Evolutionary conservation across 1,284 basidiomycete species (phyloP).

Genomic region (Microbotryum saponariae): DNA sequence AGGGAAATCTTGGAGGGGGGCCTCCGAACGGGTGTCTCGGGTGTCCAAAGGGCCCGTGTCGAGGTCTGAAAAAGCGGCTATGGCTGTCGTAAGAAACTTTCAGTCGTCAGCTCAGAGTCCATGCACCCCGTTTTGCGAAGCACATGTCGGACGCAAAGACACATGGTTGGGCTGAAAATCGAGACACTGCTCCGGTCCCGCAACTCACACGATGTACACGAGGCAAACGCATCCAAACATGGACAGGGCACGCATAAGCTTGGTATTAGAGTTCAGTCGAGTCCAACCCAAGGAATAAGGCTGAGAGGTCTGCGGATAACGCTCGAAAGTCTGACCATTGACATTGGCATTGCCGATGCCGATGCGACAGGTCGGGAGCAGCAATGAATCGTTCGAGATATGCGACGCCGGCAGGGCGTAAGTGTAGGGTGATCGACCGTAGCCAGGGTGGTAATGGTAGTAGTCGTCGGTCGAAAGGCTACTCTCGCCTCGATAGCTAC

Average conservation of each 20-base stretch:
- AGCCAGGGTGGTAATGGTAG: not conserved
- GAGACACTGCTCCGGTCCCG: not conserved
- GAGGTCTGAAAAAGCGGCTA: not conserved
- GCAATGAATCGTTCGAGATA: not conserved
- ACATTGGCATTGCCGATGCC: not conserved
- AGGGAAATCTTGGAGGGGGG: not conserved
- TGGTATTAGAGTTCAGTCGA: not conserved
- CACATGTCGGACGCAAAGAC: not conserved
- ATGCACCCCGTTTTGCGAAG: not conserved
- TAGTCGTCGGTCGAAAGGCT: not conserved
- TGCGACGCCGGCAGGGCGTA: not conserved
- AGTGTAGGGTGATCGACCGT: not conserved
- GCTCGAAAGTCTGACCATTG: conserved; percentile 1
- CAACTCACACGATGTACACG: conserved; percentile 14
- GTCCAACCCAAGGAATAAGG: not conserved
- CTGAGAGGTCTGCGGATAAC: not conserved
- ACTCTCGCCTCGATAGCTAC: too few relatives aligned
- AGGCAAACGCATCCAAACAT: not conserved
- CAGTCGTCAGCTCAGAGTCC: not conserved
- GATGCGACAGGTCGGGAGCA: too few relatives aligned
- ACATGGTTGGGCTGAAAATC: not conserved
- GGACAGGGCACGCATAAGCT: not conserved
- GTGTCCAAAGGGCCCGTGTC: conserved; percentile 1
- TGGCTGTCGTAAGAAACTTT: not conserved
- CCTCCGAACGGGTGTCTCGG: not conserved